Conservation (phyloP, 208 protist species). For the Trypanosoma mega region DNA sequence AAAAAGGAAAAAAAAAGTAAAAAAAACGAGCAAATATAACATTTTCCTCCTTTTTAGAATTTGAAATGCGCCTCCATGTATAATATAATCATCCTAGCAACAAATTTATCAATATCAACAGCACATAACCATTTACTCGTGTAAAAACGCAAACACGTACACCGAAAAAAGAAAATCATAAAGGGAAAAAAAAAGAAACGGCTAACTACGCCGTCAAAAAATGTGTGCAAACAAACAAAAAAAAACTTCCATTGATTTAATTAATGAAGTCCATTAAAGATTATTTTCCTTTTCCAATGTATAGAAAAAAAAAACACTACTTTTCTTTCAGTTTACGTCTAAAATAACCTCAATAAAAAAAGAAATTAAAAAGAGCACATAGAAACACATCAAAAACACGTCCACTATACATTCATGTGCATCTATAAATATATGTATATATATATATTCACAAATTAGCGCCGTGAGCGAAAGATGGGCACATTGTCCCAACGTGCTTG, state of each 20-base stretch:
- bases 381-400: not conserved
- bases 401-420: not conserved
- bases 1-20: not conserved
- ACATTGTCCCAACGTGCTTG: conserved; percentile 14
- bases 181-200: not conserved
- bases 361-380: not conserved
- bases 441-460: conserved; percentile 3
- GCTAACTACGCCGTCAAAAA: not conserved
- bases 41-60: not conserved
- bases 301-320: not conserved
- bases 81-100: too few species aligned
- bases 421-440: not conserved
- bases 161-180: conserved; percentile 9
- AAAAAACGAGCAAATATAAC: not conserved
- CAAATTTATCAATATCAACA: not conserved
- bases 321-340: not conserved
- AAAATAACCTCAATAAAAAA: conserved; percentile 8
- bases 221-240: conserved; percentile 3
- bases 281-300: not conserved
- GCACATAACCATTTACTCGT: not conserved
- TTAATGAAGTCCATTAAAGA: not conserved
- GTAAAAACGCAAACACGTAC: conserved; percentile 2
- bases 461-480: not conserved
- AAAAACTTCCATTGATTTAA: too few species aligned
- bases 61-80: not conserved